Evolutionary conservation across 2,329 filamentous ascomycete species (phyloP).

Genomic region (Cladophialophora yegresii): DNA sequence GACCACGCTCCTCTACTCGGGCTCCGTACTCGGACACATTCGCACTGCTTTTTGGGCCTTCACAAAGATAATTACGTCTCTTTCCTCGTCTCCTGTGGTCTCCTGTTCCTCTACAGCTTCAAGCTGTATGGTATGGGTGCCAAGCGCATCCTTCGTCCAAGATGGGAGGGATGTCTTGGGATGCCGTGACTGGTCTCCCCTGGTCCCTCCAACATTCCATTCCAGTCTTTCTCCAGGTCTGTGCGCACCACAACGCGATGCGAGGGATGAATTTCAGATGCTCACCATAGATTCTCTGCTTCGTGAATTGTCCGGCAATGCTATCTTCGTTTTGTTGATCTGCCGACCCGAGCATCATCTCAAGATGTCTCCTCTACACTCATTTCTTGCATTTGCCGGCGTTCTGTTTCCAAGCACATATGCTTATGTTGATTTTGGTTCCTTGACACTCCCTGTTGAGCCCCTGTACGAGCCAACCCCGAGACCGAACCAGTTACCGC

Average conservation of each 20-base stretch:
- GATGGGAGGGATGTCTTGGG: background rate
- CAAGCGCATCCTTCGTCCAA: background rate
- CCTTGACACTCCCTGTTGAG: slow-evolving; percentile 24
- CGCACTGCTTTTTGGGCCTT: no score
- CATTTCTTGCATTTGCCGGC: slow-evolving; percentile 18
- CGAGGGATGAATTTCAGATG: slow-evolving; percentile 1
- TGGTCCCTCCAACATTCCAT: slow-evolving; percentile 19
- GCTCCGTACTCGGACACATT: background rate
- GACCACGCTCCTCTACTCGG: background rate
- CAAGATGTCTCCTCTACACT: slow-evolving; percentile 17
- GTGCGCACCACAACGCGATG: slow-evolving; percentile 29
- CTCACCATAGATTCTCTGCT: background rate
- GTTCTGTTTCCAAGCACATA: slow-evolving; percentile 17
- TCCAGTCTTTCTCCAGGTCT: slow-evolving; percentile 18
- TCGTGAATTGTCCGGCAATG: background rate
- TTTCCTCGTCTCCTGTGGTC: background rate
- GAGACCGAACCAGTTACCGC: slow-evolving; percentile 32
- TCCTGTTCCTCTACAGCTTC: background rate
- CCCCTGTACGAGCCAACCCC: slow-evolving; percentile 24
- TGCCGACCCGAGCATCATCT: background rate
- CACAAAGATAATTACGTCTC: background rate
- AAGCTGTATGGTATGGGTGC: background rate
- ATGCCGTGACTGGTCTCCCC: background rate
- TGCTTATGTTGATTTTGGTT: slow-evolving; percentile 32
- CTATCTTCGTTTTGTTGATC: background rate